These are phyloP conservation scores for Blastosporella zonata DNA, from an alignment of 1,284 basidiomycete species.

Conservation along the genomic window DNA sequence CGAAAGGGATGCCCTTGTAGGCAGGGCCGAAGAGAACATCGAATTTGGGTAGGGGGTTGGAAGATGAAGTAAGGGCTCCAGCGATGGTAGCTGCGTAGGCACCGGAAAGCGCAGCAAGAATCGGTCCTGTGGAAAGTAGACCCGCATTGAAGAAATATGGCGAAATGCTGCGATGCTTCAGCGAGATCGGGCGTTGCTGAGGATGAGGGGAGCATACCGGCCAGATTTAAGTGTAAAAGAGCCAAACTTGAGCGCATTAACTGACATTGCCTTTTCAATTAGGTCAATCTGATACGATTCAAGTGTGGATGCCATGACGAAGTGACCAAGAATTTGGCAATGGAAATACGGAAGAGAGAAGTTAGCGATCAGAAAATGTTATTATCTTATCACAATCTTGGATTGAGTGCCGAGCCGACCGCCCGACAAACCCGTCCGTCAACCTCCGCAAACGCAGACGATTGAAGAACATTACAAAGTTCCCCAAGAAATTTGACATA, in stretches of 20 bases:
- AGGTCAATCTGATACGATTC: conserved; percentile 34
- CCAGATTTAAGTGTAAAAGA: conserved; percentile 93
- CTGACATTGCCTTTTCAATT: conserved; percentile 45
- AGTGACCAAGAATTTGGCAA: too few relatives aligned
- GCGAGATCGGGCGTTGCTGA: conserved; percentile 5
- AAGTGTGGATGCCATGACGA: conserved; percentile 14
- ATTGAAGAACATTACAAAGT: too few relatives aligned
- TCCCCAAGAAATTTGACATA: too few relatives aligned
- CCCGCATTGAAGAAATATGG: conserved; percentile 99
- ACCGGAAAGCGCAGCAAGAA: conserved; percentile 77
- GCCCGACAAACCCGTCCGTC: too few relatives aligned
- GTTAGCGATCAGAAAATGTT: too few relatives aligned
- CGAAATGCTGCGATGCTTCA: conserved; percentile 54
- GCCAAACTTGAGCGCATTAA: conserved; percentile 84
- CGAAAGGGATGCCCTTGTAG: conserved; percentile 97
- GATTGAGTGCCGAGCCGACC: too few relatives aligned
- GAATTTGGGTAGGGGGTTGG: conserved; percentile 60
- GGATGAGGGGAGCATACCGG: conserved; percentile 52
- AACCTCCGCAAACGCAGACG: too few relatives aligned
- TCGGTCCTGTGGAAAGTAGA: conserved; percentile 79
- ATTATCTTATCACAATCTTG: too few relatives aligned
- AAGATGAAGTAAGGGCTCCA: conserved; percentile 37
- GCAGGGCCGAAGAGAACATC: conserved; percentile 96
- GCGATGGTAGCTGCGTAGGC: conserved; percentile 86
- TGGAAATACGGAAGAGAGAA: too few relatives aligned